Conservation (phyloP, 441 rosid species). For the Adansonia grandidieri region DNA sequence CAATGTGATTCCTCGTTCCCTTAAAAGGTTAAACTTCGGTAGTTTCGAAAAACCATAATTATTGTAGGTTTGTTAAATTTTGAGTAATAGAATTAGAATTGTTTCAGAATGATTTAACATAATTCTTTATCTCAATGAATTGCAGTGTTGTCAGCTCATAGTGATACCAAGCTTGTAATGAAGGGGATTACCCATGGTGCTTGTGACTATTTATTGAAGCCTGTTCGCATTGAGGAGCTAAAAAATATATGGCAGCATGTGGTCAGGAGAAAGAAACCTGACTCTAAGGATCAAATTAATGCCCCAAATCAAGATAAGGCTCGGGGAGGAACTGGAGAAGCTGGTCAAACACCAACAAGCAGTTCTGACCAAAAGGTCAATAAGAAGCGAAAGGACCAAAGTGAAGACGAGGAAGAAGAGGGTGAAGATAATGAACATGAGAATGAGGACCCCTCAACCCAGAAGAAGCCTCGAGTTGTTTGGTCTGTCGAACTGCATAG, state of each 20-base stretch:
- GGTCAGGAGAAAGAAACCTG: slow-evolving; percentile 61
- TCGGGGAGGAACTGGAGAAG: slow-evolving; percentile 40
- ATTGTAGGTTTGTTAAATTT: background rate
- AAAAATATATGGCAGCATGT: slow-evolving; percentile 97
- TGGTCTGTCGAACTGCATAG: slow-evolving; percentile 87
- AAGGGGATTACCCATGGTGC: slow-evolving; percentile 95
- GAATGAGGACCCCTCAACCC: slow-evolving; percentile 61
- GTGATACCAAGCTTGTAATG: slow-evolving; percentile 80
- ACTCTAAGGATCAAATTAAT: slow-evolving; percentile 45
- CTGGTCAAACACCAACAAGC: slow-evolving; percentile 35
- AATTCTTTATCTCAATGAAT: slow-evolving; percentile 19
- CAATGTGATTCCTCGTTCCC: background rate
- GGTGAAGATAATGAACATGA: slow-evolving; percentile 64
- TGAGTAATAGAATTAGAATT: background rate
- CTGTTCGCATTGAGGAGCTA: slow-evolving; percentile 83
- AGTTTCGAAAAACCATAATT: background rate
- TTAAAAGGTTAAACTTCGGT: background rate
- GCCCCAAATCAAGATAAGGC: slow-evolving; percentile 43
- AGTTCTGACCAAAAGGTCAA: slow-evolving; percentile 45
- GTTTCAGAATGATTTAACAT: slow-evolving; percentile 11
- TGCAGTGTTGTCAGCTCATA: slow-evolving; percentile 85
- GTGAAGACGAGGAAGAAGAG: slow-evolving; percentile 69
- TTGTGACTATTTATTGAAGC: slow-evolving; percentile 81
- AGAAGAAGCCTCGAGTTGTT: slow-evolving; percentile 92
- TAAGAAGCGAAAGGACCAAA: slow-evolving; percentile 71